Percentiles rank a stretch among this genome's conserved stretches.
Conservation (phyloP, 345 rosid genomes). For the Linum usitatissimum region DNA sequence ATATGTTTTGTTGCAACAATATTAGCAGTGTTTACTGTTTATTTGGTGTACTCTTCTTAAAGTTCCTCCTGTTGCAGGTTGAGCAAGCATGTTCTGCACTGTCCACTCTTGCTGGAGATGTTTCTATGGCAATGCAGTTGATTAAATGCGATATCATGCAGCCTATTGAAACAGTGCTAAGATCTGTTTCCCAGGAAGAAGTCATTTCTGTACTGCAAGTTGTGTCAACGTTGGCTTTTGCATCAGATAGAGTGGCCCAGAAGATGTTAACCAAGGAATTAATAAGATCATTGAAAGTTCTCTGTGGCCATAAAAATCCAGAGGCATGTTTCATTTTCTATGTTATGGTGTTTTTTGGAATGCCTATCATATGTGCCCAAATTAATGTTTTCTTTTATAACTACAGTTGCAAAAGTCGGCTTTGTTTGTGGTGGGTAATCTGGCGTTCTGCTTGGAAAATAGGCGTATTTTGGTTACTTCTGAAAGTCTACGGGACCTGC, state of each 20-base stretch:
- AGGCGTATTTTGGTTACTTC: conserved; percentile 80
- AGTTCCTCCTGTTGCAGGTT: conserved; percentile 45
- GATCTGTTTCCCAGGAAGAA: conserved; percentile 62
- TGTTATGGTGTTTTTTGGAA: conserved; percentile 4
- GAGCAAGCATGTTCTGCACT: conserved; percentile 94
- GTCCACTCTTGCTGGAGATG: conserved; percentile 87
- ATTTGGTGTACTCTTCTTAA: conserved; percentile 16
- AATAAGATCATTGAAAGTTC: conserved; percentile 58
- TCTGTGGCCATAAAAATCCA: conserved; percentile 72
- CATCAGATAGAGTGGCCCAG: conserved; percentile 75
- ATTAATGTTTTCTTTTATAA: conserved; percentile 18
- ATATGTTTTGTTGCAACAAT: neutral
- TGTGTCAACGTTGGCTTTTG: conserved; percentile 71
- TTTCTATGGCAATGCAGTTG: conserved; percentile 80
- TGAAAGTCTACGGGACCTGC: conserved; percentile 88
- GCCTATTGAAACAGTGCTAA: conserved; percentile 80
- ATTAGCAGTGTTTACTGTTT: conserved; percentile 1
- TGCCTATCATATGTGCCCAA: conserved; percentile 9
- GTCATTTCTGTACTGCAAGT: conserved; percentile 87
- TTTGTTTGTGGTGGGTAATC: conserved; percentile 82
- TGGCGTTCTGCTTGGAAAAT: conserved; percentile 90
- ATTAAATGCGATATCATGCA: conserved; percentile 98
- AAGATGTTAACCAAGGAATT: conserved; percentile 88
- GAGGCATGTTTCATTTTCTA: conserved; percentile 45
- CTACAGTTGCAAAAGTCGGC: conserved; percentile 82